Evolutionary conservation across 306 rosid genomes (phyloP).

Genomic region (Pueraria montana): DNA sequence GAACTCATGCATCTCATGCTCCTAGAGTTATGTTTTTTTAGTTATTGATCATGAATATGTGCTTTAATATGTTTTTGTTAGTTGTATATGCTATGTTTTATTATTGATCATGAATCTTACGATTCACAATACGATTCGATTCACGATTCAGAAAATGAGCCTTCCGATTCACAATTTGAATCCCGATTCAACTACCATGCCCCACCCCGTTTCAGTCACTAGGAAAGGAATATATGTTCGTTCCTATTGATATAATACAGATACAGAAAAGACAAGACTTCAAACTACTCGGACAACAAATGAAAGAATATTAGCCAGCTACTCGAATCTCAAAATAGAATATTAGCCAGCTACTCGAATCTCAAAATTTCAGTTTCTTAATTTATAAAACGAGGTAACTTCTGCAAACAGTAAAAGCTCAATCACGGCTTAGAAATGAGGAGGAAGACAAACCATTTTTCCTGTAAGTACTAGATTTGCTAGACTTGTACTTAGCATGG

Average conservation of each 20-base stretch:
- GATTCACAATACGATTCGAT: too few relatives aligned
- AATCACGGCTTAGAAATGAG: slow-evolving; percentile 13
- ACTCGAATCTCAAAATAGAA: neutral
- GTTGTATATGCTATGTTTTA: too few relatives aligned
- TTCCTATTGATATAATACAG: neutral
- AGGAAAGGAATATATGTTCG: neutral
- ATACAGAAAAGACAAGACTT: neutral
- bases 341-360: neutral
- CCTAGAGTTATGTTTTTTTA: too few relatives aligned
- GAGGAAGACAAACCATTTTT: slow-evolving; percentile 70
- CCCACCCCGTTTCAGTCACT: too few relatives aligned
- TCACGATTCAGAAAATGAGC: too few relatives aligned
- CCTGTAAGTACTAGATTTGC: slow-evolving; percentile 68
- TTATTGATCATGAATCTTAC: too few relatives aligned
- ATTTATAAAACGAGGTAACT: neutral
- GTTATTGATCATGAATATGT: too few relatives aligned
- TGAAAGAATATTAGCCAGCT: neutral
- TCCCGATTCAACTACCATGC: too few relatives aligned
- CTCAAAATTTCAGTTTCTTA: neutral
- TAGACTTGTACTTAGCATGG: slow-evolving; percentile 82
- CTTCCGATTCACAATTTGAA: too few relatives aligned
- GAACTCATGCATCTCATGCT: too few relatives aligned
- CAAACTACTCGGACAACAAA: slow-evolving; percentile 1
- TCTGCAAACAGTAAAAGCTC: slow-evolving; percentile 26
- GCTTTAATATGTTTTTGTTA: too few relatives aligned